Evolutionary conservation across 371 early-diverging fungal genomes (phyloP).

Genomic region (Haplosporangium sp.): DNA sequence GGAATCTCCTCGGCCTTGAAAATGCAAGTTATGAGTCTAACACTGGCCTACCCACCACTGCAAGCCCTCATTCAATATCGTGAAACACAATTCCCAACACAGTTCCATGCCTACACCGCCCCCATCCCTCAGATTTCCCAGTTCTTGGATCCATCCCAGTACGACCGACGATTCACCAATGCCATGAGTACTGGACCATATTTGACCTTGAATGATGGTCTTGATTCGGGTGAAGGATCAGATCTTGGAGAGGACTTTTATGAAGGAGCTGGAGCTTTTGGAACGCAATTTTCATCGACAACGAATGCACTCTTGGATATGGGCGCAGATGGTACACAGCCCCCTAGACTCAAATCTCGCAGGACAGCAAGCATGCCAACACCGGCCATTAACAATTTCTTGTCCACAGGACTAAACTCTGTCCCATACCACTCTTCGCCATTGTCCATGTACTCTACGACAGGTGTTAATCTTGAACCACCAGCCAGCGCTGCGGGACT

Average conservation of each 20-base stretch:
- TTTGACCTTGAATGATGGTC: conserved; percentile 35
- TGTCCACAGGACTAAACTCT: conserved; percentile 30
- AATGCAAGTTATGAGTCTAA: conserved; percentile 62
- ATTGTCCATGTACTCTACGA: conserved; percentile 53
- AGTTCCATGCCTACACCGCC: conserved; percentile 54
- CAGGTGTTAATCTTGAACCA: conserved; percentile 31
- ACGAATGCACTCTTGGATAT: conserved; percentile 49
- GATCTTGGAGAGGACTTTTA: conserved; percentile 51
- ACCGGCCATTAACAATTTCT: conserved; percentile 48
- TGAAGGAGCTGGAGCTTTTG: conserved; percentile 30
- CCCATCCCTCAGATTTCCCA: conserved; percentile 55
- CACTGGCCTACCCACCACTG: conserved; percentile 53
- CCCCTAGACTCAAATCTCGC: conserved; percentile 47
- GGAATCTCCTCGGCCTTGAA: conserved; percentile 68
- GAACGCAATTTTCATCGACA: conserved; percentile 33
- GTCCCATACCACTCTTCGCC: conserved; percentile 50
- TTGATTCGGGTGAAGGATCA: conserved; percentile 45
- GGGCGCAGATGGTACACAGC: conserved; percentile 37
- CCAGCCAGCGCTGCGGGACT: conserved; percentile 18
- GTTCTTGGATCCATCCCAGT: conserved; percentile 51
- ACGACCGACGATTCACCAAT: conserved; percentile 43
- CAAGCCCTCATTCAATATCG: conserved; percentile 49
- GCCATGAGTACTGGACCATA: conserved; percentile 33
- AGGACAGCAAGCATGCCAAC: conserved; percentile 56
- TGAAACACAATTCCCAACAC: conserved; percentile 52